phyloP scores from a whole-genome alignment of 148 eudicot genomes.

The Spergularia bocconei region DNA sequence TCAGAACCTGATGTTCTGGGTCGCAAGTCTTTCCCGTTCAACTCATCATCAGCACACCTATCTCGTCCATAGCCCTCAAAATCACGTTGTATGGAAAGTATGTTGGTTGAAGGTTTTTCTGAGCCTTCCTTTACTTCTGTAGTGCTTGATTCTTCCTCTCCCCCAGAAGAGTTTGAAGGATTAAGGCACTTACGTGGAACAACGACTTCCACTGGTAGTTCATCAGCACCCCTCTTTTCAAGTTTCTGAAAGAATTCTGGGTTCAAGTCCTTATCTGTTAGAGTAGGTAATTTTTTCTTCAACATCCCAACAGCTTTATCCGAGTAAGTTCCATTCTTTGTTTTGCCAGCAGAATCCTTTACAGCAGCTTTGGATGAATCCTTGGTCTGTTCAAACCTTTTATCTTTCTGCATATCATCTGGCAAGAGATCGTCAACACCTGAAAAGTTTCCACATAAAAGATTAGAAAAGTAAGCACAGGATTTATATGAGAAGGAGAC shows the following conservation, averaged over 20 bases:
- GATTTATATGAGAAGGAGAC: constrained; percentile 2
- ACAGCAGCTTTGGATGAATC: constrained; percentile 45
- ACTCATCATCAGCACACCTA: constrained; percentile 35
- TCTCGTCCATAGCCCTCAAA: constrained; percentile 38
- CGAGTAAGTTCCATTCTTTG: constrained; percentile 46
- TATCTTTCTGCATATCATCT: constrained; percentile 36
- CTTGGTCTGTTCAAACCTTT: constrained; percentile 38
- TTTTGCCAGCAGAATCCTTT: constrained; percentile 42
- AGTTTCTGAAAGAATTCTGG: constrained; percentile 95
- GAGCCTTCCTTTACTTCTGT: constrained; percentile 38
- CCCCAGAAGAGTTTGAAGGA: constrained; percentile 44
- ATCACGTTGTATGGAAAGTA: constrained; percentile 41
- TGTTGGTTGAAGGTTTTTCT: constrained; percentile 30
- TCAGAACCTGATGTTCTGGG: constrained; percentile 36
- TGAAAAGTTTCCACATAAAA: constrained; percentile 28
- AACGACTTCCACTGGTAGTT: constrained; percentile 82
- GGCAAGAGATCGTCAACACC: constrained; percentile 46
- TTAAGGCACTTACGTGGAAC: constrained; percentile 69
- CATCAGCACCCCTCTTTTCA: constrained; percentile 65
- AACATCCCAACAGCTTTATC: constrained; percentile 75
- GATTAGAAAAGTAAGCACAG: constrained; percentile 13
- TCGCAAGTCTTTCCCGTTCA: constrained; percentile 38
- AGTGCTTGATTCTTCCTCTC: constrained; percentile 32
- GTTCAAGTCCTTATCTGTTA: constrained; percentile 80
- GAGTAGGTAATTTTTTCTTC: constrained; percentile 76